Percentiles rank a stretch among this genome's conserved stretches.
Evolutionary conservation across 805 yeast species (phyloP).

Genomic region (Ogataea trehaloabstinens): DNA sequence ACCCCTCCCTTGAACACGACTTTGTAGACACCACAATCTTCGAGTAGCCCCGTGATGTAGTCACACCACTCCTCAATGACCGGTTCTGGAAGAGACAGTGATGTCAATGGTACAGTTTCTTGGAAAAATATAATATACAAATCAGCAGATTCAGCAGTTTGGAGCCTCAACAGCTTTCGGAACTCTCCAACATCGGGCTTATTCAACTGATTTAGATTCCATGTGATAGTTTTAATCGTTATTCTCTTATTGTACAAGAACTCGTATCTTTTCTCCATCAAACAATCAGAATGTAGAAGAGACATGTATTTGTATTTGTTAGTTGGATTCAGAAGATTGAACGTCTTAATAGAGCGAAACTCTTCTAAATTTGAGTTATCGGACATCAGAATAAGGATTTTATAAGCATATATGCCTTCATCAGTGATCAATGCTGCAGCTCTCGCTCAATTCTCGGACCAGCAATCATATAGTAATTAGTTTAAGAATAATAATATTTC

Average conservation of each 20-base stretch:
- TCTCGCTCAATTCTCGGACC: no score
- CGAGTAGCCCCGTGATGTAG: slow-evolving; percentile 22
- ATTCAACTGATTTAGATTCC: slow-evolving; percentile 36
- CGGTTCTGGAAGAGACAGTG: slow-evolving; percentile 36
- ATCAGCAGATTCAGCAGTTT: slow-evolving; percentile 24
- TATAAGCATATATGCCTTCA: no score
- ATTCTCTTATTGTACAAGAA: slow-evolving; percentile 1
- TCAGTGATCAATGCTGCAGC: no score
- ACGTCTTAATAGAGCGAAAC: slow-evolving; percentile 15
- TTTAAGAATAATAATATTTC: no score
- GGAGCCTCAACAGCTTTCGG: slow-evolving; percentile 13
- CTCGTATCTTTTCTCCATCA: slow-evolving; percentile 9
- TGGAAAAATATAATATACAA: slow-evolving; percentile 46
- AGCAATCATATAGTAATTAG: no score
- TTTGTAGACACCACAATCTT: slow-evolving; percentile 30
- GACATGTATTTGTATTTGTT: slow-evolving; percentile 23
- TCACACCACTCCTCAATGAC: slow-evolving; percentile 35
- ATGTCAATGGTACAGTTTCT: slow-evolving; percentile 49
- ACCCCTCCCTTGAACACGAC: slow-evolving; percentile 46
- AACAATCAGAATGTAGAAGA: slow-evolving; percentile 19
- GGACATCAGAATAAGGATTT: no score
- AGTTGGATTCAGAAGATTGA: slow-evolving; percentile 27
- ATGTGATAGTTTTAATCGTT: slow-evolving; percentile 32
- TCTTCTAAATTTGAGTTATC: slow-evolving; percentile 3
- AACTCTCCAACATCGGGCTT: slow-evolving; percentile 12